Evolutionary conservation across 768 basidiomycete species (phyloP), one percentile per base, ranked within the genome.

Genomic region (Kwoniella mangroviensis): DNA sequence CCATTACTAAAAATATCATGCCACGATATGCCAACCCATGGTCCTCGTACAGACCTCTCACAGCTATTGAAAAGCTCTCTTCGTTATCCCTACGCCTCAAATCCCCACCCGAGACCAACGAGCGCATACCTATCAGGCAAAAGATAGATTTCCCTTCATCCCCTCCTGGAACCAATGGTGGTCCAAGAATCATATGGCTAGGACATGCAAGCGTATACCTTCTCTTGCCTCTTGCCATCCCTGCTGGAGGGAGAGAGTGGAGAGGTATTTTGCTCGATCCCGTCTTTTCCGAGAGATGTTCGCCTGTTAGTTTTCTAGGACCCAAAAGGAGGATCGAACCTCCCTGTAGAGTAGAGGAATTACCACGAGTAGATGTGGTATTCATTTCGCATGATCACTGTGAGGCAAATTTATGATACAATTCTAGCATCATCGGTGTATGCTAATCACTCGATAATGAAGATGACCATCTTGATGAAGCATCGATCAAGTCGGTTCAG

Each of bases 261-360:
- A 65, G n/a, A 40, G 63, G 63, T 28, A 53, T 65, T 7, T 40
- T 65, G 15, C 55, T 65, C 28, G 63, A 65, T 65, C 63, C 63
- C 1, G 54, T 65, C 15, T 65, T 65, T 11, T 65, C 63, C 5
- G 34, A 54, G 34, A 22, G 63, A 34, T 65, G 63, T 56, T 65
- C 63, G 17, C 45, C 51, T 34, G 51, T 53, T 7, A n/a, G 22
- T 10, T 63, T 21, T 17, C 19, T 63, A 15, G 51, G 63, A 26
- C 52, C 40, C 15, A 34, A 55, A n/a, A n/a, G 54, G 19, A 54
- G 63, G 40, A 22, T 43, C 17, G 22, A 34, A 13, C 0, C 24
- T 22, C 63, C 63, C 28, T 65, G 51, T 65, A 12, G 17, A 15
- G 34, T 65, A 7, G 28, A 55, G n/a, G 52, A 65, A 5, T 40